phyloP scores from a whole-genome alignment of 495 filamentous ascomycete genomes.

The Parathielavia appendiculata region DNA sequence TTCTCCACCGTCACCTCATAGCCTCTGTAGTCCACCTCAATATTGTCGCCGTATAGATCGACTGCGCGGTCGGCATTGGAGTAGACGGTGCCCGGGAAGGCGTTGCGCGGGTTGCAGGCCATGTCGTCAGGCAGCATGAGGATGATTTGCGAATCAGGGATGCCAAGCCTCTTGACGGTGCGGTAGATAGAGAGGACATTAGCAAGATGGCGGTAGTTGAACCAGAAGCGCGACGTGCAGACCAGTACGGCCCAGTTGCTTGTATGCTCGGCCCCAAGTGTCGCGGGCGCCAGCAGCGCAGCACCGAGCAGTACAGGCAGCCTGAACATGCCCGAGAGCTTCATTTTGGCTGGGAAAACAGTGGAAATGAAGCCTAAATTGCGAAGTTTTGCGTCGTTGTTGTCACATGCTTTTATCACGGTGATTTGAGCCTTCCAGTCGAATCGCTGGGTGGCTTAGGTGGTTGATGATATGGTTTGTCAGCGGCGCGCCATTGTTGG shows the following conservation, averaged over 20 bases:
- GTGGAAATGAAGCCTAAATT: not conserved
- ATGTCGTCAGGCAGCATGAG: constrained; percentile 99
- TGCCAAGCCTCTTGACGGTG: constrained; percentile 95
- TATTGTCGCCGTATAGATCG: constrained; percentile 96
- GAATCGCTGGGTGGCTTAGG: not conserved
- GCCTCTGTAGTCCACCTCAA: constrained; percentile 96
- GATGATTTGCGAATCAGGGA: constrained; percentile 98
- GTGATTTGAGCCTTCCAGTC: not conserved
- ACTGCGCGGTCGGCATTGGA: constrained; percentile 94
- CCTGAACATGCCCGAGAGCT: constrained; percentile 28
- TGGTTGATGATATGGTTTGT: constrained; percentile 3
- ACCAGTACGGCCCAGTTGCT: constrained; percentile 99
- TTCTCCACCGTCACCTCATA: constrained; percentile 99
- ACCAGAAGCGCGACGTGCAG: constrained; percentile 98
- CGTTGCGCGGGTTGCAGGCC: constrained; percentile 97
- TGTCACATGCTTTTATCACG: not conserved
- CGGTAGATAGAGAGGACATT: constrained; percentile 97
- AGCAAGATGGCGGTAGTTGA: constrained; percentile 97
- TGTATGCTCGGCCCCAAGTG: constrained; percentile 68
- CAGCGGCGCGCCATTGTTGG: not conserved
- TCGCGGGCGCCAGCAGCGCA: constrained; percentile 39
- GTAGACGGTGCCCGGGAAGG: constrained; percentile 96
- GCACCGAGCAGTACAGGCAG: constrained; percentile 42
- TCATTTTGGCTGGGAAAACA: constrained; percentile 7
- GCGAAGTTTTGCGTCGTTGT: not conserved